Base-by-base conservation (phyloP, 2,329 filamentous ascomycete genomes). In the Penicillium sp. region DNA sequence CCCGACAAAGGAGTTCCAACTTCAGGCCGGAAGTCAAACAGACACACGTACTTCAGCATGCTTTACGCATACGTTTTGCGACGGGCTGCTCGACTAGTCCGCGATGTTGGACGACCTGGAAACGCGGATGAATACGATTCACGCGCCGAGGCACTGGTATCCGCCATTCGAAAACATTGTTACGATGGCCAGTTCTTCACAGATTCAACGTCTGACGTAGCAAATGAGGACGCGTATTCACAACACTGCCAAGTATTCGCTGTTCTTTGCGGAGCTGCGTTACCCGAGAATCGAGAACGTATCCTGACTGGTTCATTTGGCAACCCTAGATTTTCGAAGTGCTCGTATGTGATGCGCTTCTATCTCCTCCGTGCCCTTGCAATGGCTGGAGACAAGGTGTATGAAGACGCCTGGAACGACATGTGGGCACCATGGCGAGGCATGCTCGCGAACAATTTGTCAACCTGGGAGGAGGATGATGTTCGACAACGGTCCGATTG, bases 381-480 rank as follows among this genome's bases (percentile, higher is more conserved):
- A 0, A 31, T 69, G 0, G 73, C 69, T 1, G 70, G 69, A 0
- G 69, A 69, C 8, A 61, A 61, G 1, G 43, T 68, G 1, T 77
- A 77, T 25, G 69, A 77, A 12, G 40, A 46, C 0, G 65, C 68
- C 29, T 77, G 73, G 69, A 25, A 59, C 1, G 18, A 25, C 0
- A 61, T 72, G 35, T 73, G 68, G 66, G 55, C 63, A n/a, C 75
- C 75, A 0, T 78, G 73, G 69, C 62, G 72, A n/a, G 44, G 53
- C 11, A 75, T 75, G 71, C 57, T 78, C 3, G 62, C 62, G 1
- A 67, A 72, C 51, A 73, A 75, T 49, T 51, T 78, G 9, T 67
- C 74, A 0, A 78, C 75, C 3, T 77, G 75, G 75, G 71, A 73
- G 42, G 75, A 78, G 51, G 75, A 78, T 48, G 69, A 74, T 53